A percentile compares a stretch with the other conserved stretches of the same genome.
Evolutionary conservation across 169 alveolate species (phyloP).

Genomic region (Plasmodium gaboni): DNA sequence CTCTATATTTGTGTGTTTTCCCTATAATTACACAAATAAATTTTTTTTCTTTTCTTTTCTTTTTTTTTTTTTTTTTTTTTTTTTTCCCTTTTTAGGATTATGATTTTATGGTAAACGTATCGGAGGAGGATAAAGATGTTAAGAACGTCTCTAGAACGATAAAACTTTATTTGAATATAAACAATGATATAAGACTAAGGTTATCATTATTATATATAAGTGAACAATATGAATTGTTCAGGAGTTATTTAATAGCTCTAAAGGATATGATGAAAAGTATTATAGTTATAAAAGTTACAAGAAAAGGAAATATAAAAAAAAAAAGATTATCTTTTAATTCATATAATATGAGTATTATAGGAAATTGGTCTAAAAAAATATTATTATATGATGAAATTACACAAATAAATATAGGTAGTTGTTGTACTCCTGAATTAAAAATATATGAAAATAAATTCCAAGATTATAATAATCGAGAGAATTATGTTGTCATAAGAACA

Average conservation of each 20-base stretch:
- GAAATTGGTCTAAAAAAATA: slow-evolving; percentile 41
- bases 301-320: slow-evolving; percentile 36
- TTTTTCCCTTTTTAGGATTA: not conserved
- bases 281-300: slow-evolving; percentile 26
- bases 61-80: not conserved
- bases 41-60: not conserved
- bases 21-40: not conserved
- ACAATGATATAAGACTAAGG: slow-evolving; percentile 22
- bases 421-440: slow-evolving; percentile 42
- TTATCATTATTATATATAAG: slow-evolving; percentile 35
- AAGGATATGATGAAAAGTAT: slow-evolving; percentile 25
- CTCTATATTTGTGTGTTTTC: not conserved
- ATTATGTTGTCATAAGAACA: slow-evolving; percentile 53
- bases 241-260: slow-evolving; percentile 35
- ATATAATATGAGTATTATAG: slow-evolving; percentile 27
- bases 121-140: slow-evolving; percentile 35
- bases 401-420: slow-evolving; percentile 42
- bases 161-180: slow-evolving; percentile 14
- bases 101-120: slow-evolving; percentile 27
- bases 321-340: slow-evolving; percentile 8
- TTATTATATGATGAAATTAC: slow-evolving; percentile 60
- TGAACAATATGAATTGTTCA: slow-evolving; percentile 28
- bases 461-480: slow-evolving; percentile 19
- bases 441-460: slow-evolving; percentile 25
- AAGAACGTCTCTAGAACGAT: slow-evolving; percentile 5